Percentiles rank a stretch among this genome's conserved stretches.
phyloP scores from a whole-genome alignment of 352 stramenopile genomes.

The Globisporangium heterothallicum region DNA sequence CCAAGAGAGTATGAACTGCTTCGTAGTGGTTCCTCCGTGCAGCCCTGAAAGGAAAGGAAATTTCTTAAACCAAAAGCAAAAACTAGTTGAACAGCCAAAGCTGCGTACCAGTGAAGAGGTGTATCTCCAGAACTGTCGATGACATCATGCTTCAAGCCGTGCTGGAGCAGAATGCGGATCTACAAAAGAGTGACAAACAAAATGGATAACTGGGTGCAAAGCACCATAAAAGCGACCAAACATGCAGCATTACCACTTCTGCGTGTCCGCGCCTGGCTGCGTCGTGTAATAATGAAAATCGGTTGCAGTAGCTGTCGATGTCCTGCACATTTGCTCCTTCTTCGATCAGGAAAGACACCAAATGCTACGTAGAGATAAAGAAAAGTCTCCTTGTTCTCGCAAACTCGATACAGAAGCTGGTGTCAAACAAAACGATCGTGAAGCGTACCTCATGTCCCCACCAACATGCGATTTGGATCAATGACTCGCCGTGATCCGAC shows the following conservation, averaged over 20 bases:
- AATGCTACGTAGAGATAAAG: conserved; percentile 17
- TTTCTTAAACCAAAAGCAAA: background rate
- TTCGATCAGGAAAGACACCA: conserved; percentile 52
- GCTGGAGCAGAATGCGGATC: conserved; percentile 43
- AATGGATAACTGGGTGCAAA: background rate
- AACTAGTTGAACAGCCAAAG: background rate
- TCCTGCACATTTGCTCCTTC: conserved; percentile 48
- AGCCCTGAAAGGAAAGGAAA: conserved; percentile 25
- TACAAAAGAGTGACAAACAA: conserved; percentile 9
- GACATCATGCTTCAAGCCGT: conserved; percentile 34
- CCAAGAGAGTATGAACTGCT: conserved; percentile 43
- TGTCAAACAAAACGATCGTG: background rate
- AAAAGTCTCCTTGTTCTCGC: conserved; percentile 1
- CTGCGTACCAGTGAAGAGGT: conserved; percentile 55
- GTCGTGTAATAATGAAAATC: conserved; percentile 63
- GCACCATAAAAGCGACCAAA: background rate
- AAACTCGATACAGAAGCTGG: too few species aligned
- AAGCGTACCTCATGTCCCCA: conserved; percentile 43
- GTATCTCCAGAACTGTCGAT: conserved; percentile 50
- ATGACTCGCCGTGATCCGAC: conserved; percentile 47
- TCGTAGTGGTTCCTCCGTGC: conserved; percentile 54
- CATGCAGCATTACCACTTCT: conserved; percentile 25
- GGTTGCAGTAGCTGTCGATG: conserved; percentile 52
- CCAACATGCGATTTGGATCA: conserved; percentile 72
- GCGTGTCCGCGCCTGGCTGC: conserved; percentile 45